Evolutionary conservation across 2,329 filamentous ascomycete species (phyloP).

Genomic region (Chaetothyriales sp.): DNA sequence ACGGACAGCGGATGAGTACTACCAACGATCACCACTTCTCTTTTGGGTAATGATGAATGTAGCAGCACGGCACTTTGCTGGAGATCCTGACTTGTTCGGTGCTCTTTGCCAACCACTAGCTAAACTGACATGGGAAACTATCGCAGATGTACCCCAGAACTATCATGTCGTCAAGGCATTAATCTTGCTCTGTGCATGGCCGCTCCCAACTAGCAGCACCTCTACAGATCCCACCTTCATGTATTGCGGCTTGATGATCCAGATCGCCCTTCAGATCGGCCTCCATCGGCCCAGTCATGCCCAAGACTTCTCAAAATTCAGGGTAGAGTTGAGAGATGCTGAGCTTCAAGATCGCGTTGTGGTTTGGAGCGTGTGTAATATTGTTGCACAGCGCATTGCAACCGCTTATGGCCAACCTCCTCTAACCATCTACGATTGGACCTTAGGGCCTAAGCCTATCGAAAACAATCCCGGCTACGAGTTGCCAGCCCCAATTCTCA

Average conservation of each 20-base stretch:
- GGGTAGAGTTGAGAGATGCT: slow-evolving; percentile 41
- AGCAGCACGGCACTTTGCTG: slow-evolving; percentile 44
- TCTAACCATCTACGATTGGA: slow-evolving; percentile 46
- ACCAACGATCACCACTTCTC: slow-evolving; percentile 44
- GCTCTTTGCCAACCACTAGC: slow-evolving; percentile 38
- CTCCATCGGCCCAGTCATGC: slow-evolving; percentile 49
- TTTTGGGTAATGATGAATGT: slow-evolving; percentile 53
- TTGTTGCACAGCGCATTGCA: slow-evolving; percentile 50
- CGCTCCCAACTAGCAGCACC: slow-evolving; percentile 47
- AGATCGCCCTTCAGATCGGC: slow-evolving; percentile 52
- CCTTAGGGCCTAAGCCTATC: slow-evolving; percentile 31
- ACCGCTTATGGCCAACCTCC: slow-evolving; percentile 56
- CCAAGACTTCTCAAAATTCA: slow-evolving; percentile 39
- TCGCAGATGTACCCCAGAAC: slow-evolving; percentile 45
- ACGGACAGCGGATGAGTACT: slow-evolving; percentile 41
- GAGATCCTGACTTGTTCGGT: slow-evolving; percentile 39
- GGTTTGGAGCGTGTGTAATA: slow-evolving; percentile 54
- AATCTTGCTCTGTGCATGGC: slow-evolving; percentile 50
- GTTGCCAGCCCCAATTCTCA: slow-evolving; percentile 37
- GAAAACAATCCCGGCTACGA: slow-evolving; percentile 30
- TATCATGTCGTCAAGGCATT: slow-evolving; percentile 51
- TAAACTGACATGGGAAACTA: slow-evolving; percentile 45
- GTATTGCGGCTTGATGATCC: slow-evolving; percentile 51
- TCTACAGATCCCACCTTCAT: slow-evolving; percentile 51
- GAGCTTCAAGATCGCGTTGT: slow-evolving; percentile 49